Percentiles rank a stretch among this genome's conserved stretches.
Evolutionary conservation across 1,139 yeast genomes (phyloP).

Genomic region (Meyerozyma elateridarum): DNA sequence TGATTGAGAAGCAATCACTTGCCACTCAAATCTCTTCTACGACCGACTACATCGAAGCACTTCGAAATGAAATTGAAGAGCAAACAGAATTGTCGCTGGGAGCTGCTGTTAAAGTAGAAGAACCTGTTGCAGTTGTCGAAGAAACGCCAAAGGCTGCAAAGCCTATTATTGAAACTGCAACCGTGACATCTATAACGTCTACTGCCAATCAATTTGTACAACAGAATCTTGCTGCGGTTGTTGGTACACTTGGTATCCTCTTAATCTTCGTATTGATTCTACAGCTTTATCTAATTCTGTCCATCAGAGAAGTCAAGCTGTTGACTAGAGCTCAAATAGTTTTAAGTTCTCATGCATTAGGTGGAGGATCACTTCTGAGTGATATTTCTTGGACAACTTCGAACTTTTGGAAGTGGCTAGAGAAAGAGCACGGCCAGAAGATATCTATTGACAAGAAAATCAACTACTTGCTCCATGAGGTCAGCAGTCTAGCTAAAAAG

Average conservation of each 20-base stretch:
- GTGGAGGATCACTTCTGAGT: background rate
- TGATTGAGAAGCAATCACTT: slow-evolving; percentile 48
- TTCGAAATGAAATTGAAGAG: slow-evolving; percentile 25
- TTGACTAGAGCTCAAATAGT: background rate
- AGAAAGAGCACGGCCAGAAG: slow-evolving; percentile 1
- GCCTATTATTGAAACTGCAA: background rate
- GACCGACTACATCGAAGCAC: slow-evolving; percentile 26
- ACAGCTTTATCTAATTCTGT: background rate
- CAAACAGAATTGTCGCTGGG: too few relatives aligned
- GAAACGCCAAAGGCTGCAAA: too few relatives aligned
- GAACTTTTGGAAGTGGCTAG: slow-evolving; percentile 2
- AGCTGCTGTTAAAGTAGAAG: background rate
- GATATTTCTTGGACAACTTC: too few relatives aligned
- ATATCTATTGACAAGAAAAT: background rate
- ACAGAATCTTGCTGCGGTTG: background rate
- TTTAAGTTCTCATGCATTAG: background rate
- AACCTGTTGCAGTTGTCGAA: background rate
- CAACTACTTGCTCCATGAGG: slow-evolving; percentile 2
- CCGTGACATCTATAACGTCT: background rate
- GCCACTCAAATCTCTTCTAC: slow-evolving; percentile 44
- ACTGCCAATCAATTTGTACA: background rate
- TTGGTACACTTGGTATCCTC: background rate
- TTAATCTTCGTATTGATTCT: background rate
- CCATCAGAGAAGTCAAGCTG: background rate
- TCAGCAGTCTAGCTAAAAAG: slow-evolving; percentile 1